Evolutionary conservation across 352 stramenopile genomes (phyloP).

Genomic region (Globisporangium recalcitrans): DNA sequence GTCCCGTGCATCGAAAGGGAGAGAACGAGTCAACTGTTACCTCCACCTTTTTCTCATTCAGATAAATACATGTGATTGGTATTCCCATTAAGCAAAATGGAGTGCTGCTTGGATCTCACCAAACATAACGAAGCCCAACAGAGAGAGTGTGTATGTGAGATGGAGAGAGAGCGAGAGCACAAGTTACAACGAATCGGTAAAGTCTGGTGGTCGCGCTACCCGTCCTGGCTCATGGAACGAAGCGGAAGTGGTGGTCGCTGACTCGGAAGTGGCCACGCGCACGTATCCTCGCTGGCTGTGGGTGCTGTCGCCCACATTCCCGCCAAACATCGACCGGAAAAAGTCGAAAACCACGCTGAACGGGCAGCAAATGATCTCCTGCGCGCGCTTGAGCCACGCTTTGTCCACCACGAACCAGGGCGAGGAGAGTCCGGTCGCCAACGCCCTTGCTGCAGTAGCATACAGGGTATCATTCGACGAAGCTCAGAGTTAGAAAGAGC

Average conservation of each 20-base stretch:
- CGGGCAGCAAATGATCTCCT: slow-evolving; percentile 61
- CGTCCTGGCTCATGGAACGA: slow-evolving; percentile 58
- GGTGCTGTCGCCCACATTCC: slow-evolving; percentile 20
- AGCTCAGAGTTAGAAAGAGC: background rate
- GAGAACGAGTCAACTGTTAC: too few relatives aligned
- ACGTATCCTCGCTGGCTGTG: slow-evolving; percentile 40
- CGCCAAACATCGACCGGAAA: slow-evolving; percentile 57
- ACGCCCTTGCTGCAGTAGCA: background rate
- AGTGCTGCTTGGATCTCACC: too few relatives aligned
- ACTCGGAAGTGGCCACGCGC: slow-evolving; percentile 26
- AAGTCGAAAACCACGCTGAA: slow-evolving; percentile 64
- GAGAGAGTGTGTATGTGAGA: background rate
- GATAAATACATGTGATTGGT: background rate
- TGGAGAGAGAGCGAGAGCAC: background rate
- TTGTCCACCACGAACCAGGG: slow-evolving; percentile 22
- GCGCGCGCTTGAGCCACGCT: slow-evolving; percentile 37
- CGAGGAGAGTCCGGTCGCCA: slow-evolving; percentile 13
- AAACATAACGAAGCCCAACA: background rate
- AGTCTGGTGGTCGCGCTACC: slow-evolving; percentile 36
- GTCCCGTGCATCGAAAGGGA: too few relatives aligned
- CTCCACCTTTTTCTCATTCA: background rate
- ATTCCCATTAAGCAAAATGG: too few relatives aligned
- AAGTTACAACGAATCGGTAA: slow-evolving; percentile 26
- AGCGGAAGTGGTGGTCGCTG: slow-evolving; percentile 1
- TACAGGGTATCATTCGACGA: background rate